Percentiles rank a stretch among this genome's conserved stretches.
Conservation (phyloP, 495 filamentous ascomycete species). For the Lepraria neglecta region DNA sequence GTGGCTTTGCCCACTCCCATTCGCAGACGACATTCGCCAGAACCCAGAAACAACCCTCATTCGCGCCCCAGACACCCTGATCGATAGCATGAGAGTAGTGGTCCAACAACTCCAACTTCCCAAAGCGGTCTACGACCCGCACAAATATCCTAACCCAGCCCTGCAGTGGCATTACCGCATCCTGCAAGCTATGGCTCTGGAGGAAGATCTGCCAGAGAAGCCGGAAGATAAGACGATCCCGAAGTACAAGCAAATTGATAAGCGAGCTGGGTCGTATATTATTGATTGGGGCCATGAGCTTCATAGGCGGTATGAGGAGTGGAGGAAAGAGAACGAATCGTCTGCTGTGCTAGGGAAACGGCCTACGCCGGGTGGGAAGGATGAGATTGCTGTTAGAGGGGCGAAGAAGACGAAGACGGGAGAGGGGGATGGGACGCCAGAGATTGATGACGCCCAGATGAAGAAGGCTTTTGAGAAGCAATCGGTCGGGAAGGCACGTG, state of each 20-base stretch:
- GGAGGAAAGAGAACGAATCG: slow-evolving; percentile 36
- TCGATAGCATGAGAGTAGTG: slow-evolving; percentile 72
- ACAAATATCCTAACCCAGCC: slow-evolving; percentile 86
- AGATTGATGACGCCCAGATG: slow-evolving; percentile 52
- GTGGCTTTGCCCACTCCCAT: slow-evolving; percentile 85
- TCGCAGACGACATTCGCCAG: slow-evolving; percentile 80
- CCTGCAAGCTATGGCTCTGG: slow-evolving; percentile 83
- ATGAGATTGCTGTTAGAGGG: slow-evolving; percentile 24
- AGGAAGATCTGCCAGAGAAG: slow-evolving; percentile 79
- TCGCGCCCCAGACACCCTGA: slow-evolving; percentile 59
- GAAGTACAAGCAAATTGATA: slow-evolving; percentile 77
- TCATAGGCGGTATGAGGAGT: slow-evolving; percentile 45
- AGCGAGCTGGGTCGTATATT: slow-evolving; percentile 72
- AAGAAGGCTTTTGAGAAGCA: slow-evolving; percentile 53
- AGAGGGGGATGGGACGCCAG: slow-evolving; percentile 31
- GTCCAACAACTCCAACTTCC: slow-evolving; percentile 87
- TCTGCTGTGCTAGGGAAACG: slow-evolving; percentile 42
- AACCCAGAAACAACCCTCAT: slow-evolving; percentile 55
- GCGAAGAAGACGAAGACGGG: slow-evolving; percentile 47
- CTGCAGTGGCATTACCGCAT: slow-evolving; percentile 98
- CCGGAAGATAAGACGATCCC: slow-evolving; percentile 81
- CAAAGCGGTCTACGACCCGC: slow-evolving; percentile 72
- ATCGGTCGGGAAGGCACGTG: slow-evolving; percentile 52
- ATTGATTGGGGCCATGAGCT: slow-evolving; percentile 68
- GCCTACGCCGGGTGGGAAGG: slow-evolving; percentile 30